Base-by-base conservation (phyloP, 257 asterid genomes). In the Solanum phureja region DNA sequence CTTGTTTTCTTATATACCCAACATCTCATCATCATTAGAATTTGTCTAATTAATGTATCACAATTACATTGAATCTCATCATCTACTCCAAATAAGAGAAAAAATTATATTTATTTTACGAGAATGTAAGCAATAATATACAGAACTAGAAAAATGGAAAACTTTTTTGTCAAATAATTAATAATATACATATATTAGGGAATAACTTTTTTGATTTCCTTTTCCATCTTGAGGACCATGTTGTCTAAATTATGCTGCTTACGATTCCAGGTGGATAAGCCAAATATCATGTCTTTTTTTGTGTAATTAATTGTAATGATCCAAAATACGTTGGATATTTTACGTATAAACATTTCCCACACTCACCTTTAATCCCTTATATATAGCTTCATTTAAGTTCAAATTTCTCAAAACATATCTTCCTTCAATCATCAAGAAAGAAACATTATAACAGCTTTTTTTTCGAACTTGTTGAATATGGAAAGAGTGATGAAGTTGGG, bases 401-500 rank as follows among this genome's bases (percentile, higher is more conserved):
- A n/a, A 3, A 64, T 35, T 60, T 44, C 10, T 13, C 27, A 31
- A 3, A 64, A 6, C 87, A 35, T n/a, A 75, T 37, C 9, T 37
- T 12, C 87, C 58, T 64, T 37, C 38, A 84, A 12, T 56, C 5
- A 84, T 21, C 71, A 9, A 84, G 4, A 60, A 84, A 9, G 7
- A 56, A 16, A 6, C 73, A 6, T 83, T 18, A 5, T 3, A 16
- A 83, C 18, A 10, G 6, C 7, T 12, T 37, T 12, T 84, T 4
- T 37, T 40, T 0, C 5, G 27, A 60, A 79, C 11, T 16, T 46
- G 1, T 58, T 38, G 38, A 85, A 66, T 24, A 93, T 94, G 98
- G 93, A 91, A 21, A 82, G 42, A n/a, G 84, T 92, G 82, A 88
- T 24, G 93, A 83, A 83, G 58, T 34, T 95, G 52, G 98, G 91